A percentile compares a stretch with the other conserved stretches of the same genome.
Evolutionary conservation across 495 filamentous ascomycete genomes (phyloP).

Genomic region (Corynascus novoguineensis): DNA sequence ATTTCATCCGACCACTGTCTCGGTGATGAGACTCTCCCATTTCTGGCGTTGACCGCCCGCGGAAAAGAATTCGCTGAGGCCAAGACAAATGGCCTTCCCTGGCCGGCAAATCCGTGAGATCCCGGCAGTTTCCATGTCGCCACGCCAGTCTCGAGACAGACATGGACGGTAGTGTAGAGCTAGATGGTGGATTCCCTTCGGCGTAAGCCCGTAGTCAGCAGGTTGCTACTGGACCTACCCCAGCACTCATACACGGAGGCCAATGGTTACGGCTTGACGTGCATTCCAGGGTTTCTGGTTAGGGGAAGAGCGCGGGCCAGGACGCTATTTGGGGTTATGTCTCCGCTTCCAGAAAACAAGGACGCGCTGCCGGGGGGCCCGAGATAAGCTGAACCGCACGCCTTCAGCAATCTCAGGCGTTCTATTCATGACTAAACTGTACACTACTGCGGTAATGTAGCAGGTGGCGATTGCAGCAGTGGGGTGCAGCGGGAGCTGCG

Average conservation of each 20-base stretch:
- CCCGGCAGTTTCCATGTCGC: background rate
- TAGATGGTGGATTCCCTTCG: no score
- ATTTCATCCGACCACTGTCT: no score
- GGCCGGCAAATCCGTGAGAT: background rate
- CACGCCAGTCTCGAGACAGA: background rate
- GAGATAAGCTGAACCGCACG: conserved; percentile 1
- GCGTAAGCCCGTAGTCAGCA: no score
- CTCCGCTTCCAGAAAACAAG: no score
- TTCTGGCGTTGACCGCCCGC: background rate
- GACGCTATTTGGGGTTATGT: background rate
- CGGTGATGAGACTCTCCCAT: no score
- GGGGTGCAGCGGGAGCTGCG: background rate
- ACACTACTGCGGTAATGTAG: no score
- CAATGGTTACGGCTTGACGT: background rate
- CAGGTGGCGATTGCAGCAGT: conserved; percentile 1
- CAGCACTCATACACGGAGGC: background rate
- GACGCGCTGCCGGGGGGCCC: no score
- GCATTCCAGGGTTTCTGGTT: background rate
- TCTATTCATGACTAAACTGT: conserved; percentile 2
- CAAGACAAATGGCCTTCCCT: background rate
- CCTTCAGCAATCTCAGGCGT: background rate
- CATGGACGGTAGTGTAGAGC: no score
- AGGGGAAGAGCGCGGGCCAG: background rate
- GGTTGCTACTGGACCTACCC: background rate
- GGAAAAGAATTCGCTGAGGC: background rate